Conservation (phyloP, 208 protist species). For the Trichomonas tenax region DNA sequence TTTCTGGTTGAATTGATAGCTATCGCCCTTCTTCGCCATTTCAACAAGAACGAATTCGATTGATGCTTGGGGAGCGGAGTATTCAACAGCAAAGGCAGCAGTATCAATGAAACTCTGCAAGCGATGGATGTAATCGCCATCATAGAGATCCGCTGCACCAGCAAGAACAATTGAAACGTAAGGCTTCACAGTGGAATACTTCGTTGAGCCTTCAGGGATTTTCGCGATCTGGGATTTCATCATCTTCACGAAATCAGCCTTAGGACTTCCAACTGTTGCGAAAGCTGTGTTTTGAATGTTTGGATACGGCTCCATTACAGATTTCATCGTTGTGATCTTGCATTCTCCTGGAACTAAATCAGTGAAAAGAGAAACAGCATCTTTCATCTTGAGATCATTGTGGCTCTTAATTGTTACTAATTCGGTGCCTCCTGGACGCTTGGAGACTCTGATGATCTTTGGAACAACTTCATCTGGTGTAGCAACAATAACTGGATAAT, state of each 20-base stretch:
- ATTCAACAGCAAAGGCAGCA: background rate
- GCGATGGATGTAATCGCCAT: background rate
- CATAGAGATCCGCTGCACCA: background rate
- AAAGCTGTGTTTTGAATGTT: background rate
- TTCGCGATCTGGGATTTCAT: background rate
- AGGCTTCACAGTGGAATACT: background rate
- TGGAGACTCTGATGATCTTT: background rate
- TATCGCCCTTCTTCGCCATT: background rate
- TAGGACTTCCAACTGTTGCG: background rate
- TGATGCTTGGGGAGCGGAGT: background rate
- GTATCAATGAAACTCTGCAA: background rate
- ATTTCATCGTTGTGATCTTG: background rate
- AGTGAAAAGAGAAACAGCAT: background rate
- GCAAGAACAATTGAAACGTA: background rate
- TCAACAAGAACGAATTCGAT: background rate
- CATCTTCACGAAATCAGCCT: background rate
- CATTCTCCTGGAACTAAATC: background rate
- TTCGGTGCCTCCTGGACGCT: background rate
- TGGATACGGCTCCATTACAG: background rate
- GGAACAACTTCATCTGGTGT: background rate
- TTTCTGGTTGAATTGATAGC: background rate
- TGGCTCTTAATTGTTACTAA: background rate
- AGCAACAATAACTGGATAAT: background rate
- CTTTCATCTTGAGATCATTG: background rate
- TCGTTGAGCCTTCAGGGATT: background rate